Evolutionary conservation across 805 yeast species (phyloP).

Genomic region (Starmera pachycereana): DNA sequence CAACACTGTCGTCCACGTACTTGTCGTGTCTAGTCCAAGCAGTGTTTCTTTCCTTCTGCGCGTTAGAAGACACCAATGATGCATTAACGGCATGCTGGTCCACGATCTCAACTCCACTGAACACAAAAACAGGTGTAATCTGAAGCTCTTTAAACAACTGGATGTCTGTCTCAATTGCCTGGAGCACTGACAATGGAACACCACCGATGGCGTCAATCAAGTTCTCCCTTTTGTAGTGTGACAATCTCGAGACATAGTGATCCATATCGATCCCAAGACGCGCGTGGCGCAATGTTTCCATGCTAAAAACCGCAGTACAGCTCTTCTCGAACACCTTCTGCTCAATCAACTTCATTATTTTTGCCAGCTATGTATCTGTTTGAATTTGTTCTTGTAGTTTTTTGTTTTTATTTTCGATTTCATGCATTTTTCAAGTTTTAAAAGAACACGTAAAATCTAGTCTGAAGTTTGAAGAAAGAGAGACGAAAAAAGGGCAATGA

Average conservation of each 20-base stretch:
- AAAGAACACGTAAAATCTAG: background rate
- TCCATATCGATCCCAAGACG: conserved; percentile 78
- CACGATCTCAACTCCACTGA: conserved; percentile 49
- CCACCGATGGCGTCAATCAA: conserved; percentile 75
- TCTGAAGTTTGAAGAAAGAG: background rate
- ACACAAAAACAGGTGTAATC: conserved; percentile 72
- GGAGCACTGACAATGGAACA: conserved; percentile 52
- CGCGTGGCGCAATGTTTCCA: conserved; percentile 55
- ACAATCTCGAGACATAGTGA: conserved; percentile 58
- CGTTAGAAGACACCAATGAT: conserved; percentile 21
- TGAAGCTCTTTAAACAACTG: conserved; percentile 46
- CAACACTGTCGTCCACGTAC: conserved; percentile 10
- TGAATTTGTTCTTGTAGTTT: background rate
- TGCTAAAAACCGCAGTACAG: conserved; percentile 47
- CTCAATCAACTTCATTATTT: conserved; percentile 47
- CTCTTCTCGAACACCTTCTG: conserved; percentile 59
- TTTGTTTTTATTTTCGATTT: conserved; percentile 1
- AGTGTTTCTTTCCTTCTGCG: conserved; percentile 31
- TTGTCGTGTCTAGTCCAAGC: conserved; percentile 31
- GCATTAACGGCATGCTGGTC: conserved; percentile 27
- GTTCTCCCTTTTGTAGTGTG: conserved; percentile 56
- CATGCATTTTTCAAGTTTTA: background rate
- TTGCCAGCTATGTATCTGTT: background rate
- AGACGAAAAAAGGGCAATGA: background rate
- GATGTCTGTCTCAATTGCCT: conserved; percentile 51